Evolutionary conservation across 192 early-diverging fungal genomes (phyloP).

Genomic region (Backusella mclennaniae): DNA sequence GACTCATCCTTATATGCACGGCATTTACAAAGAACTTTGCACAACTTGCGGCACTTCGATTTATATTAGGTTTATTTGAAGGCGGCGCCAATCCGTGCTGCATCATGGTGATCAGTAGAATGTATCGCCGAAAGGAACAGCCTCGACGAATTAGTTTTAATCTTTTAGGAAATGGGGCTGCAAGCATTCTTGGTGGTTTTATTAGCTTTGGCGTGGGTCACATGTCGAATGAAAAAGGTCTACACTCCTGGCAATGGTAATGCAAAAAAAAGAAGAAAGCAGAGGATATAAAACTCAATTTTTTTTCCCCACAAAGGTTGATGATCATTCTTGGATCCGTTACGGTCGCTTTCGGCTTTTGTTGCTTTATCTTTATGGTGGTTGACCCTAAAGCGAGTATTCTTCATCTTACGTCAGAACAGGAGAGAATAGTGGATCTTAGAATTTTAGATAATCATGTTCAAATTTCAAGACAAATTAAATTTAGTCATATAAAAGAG

Average conservation of each 20-base stretch:
- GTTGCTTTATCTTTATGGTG: conserved; percentile 21
- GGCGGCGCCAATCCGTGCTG: conserved; percentile 19
- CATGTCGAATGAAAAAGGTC: not conserved
- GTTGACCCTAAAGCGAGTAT: conserved; percentile 7
- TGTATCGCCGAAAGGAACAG: conserved; percentile 28
- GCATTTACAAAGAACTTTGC: conserved; percentile 8
- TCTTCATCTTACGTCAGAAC: not conserved
- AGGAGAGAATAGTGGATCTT: not conserved
- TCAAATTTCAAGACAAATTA: conserved; percentile 5
- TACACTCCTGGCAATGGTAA: conserved; percentile 32
- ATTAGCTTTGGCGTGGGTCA: conserved; percentile 21
- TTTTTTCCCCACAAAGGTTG: not conserved
- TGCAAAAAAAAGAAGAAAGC: no score
- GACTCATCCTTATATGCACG: conserved; percentile 10
- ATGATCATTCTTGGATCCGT: conserved; percentile 31
- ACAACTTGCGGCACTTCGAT: conserved; percentile 10
- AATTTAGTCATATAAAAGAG: conserved; percentile 25
- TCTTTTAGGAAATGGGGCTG: conserved; percentile 17
- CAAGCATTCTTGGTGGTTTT: conserved; percentile 15
- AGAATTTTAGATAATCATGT: conserved; percentile 21
- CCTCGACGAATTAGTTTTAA: conserved; percentile 2
- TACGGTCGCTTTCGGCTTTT: conserved; percentile 15
- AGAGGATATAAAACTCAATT: not conserved
- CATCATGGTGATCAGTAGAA: conserved; percentile 15
- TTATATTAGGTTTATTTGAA: conserved; percentile 29